These are phyloP conservation scores for Trichoderma lentiforme DNA, from an alignment of 2,329 filamentous ascomycete species.

Conservation along the genomic window DNA sequence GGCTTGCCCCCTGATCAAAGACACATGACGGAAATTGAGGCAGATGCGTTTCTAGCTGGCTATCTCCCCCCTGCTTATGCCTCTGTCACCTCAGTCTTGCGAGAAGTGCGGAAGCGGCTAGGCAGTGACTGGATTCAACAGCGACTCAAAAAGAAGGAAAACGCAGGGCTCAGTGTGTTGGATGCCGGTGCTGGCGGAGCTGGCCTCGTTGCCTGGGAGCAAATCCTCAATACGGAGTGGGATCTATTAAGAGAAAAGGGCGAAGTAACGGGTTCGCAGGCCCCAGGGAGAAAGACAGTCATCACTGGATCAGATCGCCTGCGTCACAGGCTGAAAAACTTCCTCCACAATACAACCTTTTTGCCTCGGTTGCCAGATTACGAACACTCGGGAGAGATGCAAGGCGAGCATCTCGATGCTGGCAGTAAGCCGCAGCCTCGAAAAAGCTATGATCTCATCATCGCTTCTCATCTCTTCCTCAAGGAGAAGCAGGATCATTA, in stretches of 20 bases:
- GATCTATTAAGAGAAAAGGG: conserved; percentile 59
- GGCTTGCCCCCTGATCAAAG: conserved; percentile 60
- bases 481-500: conserved; percentile 70
- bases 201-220: conserved; percentile 70
- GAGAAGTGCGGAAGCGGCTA: conserved; percentile 70
- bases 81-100: conserved; percentile 62
- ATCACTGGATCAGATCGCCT: conserved; percentile 73
- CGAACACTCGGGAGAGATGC: conserved; percentile 60
- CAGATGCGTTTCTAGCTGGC: conserved; percentile 67
- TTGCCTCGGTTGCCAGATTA: conserved; percentile 89
- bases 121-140: conserved; percentile 68
- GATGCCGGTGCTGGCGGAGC: conserved; percentile 74
- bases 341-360: conserved; percentile 88
- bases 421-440: conserved; percentile 53
- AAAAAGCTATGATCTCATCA: conserved; percentile 85
- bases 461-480: conserved; percentile 82
- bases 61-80: conserved; percentile 71
- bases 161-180: conserved; percentile 60
- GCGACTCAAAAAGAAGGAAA: conserved; percentile 56
- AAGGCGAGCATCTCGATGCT: conserved; percentile 58
- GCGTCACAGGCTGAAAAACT: conserved; percentile 67
- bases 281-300: conserved; percentile 74
- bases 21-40: conserved; percentile 71
- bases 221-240: conserved; percentile 79
- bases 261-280: conserved; percentile 40